Evolutionary conservation across 306 rosid species (phyloP).

Genomic region (Malus sylvestris): DNA sequence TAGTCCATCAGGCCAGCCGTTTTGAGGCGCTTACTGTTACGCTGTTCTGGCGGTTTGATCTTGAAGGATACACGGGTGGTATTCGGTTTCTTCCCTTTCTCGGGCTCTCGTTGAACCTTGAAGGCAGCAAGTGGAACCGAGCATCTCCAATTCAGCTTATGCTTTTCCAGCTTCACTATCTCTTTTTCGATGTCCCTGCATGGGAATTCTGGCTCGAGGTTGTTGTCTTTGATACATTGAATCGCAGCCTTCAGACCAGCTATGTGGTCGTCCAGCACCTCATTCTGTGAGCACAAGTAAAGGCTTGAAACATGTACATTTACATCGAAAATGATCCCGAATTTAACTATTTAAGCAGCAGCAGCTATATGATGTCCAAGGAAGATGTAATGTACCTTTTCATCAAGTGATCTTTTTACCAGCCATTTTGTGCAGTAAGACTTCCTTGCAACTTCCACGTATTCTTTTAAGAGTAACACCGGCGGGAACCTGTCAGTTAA

Average conservation of each 20-base stretch:
- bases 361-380: neutral
- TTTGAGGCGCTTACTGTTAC: neutral
- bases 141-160: slow-evolving; percentile 11
- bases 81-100: neutral
- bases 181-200: slow-evolving; percentile 18
- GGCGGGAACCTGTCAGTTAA: slow-evolving; percentile 39
- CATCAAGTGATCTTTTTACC: slow-evolving; percentile 1
- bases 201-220: slow-evolving; percentile 26
- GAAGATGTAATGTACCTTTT: slow-evolving; percentile 25
- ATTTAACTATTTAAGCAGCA: neutral
- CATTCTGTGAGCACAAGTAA: slow-evolving; percentile 24
- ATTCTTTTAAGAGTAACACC: slow-evolving; percentile 21
- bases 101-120: neutral
- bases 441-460: slow-evolving; percentile 9
- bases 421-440: neutral
- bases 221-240: slow-evolving; percentile 38
- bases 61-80: neutral
- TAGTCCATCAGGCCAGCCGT: neutral
- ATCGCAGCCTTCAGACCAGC: slow-evolving; percentile 22
- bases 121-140: neutral
- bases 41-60: neutral
- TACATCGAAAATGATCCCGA: neutral
- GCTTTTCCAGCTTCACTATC: slow-evolving; percentile 19
- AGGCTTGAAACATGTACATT: neutral
- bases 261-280: slow-evolving; percentile 28